Percentiles rank a stretch among this genome's conserved stretches.
phyloP scores from a whole-genome alignment of 352 stramenopile genomes.

The Pythium vanterpoolii region DNA sequence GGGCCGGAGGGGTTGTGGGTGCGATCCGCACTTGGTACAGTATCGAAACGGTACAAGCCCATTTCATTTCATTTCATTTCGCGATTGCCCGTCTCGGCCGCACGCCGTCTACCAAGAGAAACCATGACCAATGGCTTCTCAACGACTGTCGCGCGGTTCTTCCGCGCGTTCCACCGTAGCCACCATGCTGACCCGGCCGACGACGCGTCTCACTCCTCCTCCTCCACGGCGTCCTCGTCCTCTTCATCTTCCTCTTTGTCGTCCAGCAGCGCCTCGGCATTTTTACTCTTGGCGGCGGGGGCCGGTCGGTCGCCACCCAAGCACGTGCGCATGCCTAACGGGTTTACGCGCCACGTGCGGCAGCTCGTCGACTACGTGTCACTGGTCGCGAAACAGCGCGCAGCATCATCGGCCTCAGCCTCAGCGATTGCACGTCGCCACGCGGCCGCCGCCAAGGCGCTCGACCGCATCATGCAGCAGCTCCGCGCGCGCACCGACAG shows the following conservation, averaged over 20 bases:
- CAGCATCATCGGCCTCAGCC: not conserved
- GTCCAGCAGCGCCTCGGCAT: not conserved
- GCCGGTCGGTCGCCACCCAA: slow-evolving; percentile 6
- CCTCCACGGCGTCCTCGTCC: not conserved
- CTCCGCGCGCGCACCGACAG: slow-evolving; percentile 14
- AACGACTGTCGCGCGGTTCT: slow-evolving; percentile 17
- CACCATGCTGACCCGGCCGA: slow-evolving; percentile 7
- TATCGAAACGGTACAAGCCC: no score
- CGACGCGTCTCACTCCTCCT: not conserved
- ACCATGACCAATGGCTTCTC: slow-evolving; percentile 20
- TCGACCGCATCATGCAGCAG: slow-evolving; percentile 20
- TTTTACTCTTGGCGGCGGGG: slow-evolving; percentile 2
- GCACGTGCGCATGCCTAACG: slow-evolving; percentile 10
- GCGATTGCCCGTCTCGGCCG: not conserved
- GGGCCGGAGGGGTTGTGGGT: no score
- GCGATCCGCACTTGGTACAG: no score
- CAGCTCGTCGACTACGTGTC: slow-evolving; percentile 24
- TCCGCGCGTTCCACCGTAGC: slow-evolving; percentile 15
- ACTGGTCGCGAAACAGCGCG: slow-evolving; percentile 11
- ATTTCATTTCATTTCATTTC: not conserved
- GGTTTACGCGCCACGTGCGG: slow-evolving; percentile 24
- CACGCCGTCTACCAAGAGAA: not conserved
- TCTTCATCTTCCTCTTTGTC: not conserved
- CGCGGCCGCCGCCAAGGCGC: slow-evolving; percentile 20
- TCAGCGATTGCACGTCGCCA: slow-evolving; percentile 16